Evolutionary conservation across 1,284 basidiomycete genomes (phyloP).

Genomic region (Microbotryomycetes sp.): DNA sequence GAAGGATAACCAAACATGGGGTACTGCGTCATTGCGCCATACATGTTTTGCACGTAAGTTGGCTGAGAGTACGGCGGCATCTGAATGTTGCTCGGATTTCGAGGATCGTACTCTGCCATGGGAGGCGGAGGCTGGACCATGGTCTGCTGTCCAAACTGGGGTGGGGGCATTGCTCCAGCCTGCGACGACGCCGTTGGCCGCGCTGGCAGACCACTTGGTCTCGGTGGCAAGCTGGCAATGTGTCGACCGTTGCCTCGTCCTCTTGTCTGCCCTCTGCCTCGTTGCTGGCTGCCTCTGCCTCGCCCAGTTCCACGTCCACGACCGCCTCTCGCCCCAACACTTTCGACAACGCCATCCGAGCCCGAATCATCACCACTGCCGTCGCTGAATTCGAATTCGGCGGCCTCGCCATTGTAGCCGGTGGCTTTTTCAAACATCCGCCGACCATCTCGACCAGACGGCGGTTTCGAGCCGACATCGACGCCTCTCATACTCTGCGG

Average conservation of each 20-base stretch:
- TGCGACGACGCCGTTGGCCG: background rate
- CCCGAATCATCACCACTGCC: background rate
- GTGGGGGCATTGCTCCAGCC: too few relatives aligned
- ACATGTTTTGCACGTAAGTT: too few relatives aligned
- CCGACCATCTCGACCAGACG: constrained; percentile 16
- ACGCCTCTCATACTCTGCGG: background rate
- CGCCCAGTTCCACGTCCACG: background rate
- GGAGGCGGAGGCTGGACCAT: too few relatives aligned
- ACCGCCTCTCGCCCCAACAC: background rate
- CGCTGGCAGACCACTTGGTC: background rate
- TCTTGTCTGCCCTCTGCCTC: background rate
- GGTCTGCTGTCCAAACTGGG: too few relatives aligned
- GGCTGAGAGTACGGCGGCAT: too few relatives aligned
- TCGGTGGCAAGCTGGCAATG: background rate
- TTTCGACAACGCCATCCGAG: background rate
- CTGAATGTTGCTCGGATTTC: too few relatives aligned
- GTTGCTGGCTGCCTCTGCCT: background rate
- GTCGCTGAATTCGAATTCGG: constrained; percentile 31
- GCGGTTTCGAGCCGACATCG: constrained; percentile 18
- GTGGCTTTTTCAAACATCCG: constrained; percentile 21
- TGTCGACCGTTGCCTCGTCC: background rate
- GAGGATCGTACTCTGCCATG: too few relatives aligned
- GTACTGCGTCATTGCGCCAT: too few relatives aligned
- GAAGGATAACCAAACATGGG: background rate
- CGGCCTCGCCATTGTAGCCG: constrained; percentile 11